Percentiles rank a stretch among this genome's conserved stretches.
Conservation (phyloP, 352 stramenopile genomes). For the Elongisporangium prolatum region DNA sequence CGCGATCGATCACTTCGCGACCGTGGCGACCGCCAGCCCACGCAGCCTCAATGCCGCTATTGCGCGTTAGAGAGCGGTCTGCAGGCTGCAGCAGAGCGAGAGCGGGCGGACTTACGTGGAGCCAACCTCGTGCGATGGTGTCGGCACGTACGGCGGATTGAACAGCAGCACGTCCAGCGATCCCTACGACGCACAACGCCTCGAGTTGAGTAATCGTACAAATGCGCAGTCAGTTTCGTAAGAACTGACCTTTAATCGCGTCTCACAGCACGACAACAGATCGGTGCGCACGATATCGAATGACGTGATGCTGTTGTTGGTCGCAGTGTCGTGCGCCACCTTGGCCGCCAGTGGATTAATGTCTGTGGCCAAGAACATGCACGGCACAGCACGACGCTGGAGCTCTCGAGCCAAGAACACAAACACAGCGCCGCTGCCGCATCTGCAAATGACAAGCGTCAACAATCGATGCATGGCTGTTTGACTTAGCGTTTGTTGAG, state of each 20-base stretch:
- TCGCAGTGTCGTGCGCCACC: constrained; percentile 80
- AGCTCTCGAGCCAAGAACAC: constrained; percentile 77
- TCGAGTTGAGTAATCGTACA: not conserved
- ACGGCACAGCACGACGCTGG: constrained; percentile 47
- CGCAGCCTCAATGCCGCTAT: constrained; percentile 92
- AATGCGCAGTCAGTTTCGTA: not conserved
- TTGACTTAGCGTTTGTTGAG: constrained; percentile 2
- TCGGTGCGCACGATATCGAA: constrained; percentile 87
- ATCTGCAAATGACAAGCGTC: constrained; percentile 16
- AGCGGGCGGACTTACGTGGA: constrained; percentile 46
- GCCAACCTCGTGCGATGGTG: constrained; percentile 92
- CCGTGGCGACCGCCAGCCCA: constrained; percentile 95
- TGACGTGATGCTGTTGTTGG: constrained; percentile 66
- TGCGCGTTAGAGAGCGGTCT: not conserved
- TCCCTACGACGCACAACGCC: constrained; percentile 15
- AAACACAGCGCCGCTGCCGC: constrained; percentile 60
- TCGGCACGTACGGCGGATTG: constrained; percentile 99
- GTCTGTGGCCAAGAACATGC: constrained; percentile 86
- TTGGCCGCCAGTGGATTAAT: constrained; percentile 89
- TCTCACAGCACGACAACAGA: constrained; percentile 62
- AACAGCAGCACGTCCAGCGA: constrained; percentile 95
- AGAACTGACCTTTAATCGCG: constrained; percentile 39
- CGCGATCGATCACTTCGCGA: constrained; percentile 93
- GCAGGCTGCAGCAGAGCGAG: too few relatives aligned
- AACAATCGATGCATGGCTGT: not conserved